phyloP scores from a whole-genome alignment of 2,329 filamentous ascomycete genomes.

The Diaporthe ampelina region DNA sequence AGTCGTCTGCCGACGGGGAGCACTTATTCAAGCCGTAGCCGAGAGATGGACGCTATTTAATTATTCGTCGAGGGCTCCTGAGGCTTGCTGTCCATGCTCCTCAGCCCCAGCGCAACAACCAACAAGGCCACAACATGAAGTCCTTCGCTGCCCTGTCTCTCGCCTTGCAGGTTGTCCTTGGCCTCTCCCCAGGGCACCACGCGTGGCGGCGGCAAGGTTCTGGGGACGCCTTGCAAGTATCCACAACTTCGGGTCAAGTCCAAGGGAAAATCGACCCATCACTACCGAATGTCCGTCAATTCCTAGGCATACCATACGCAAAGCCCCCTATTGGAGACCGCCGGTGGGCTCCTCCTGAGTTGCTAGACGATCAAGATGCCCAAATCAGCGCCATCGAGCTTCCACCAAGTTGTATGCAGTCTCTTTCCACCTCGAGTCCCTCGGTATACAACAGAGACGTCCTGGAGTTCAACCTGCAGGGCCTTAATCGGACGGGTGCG shows the following conservation, averaged over 20 bases:
- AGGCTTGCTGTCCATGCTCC: background rate
- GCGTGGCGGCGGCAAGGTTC: background rate
- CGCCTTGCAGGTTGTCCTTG: background rate
- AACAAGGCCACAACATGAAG: conserved; percentile 1
- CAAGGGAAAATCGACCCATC: conserved; percentile 5
- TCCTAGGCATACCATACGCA: conserved; percentile 33
- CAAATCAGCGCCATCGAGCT: conserved; percentile 16
- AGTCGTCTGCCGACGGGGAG: conserved; percentile 8
- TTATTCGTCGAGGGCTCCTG: background rate
- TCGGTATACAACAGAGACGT: conserved; percentile 22
- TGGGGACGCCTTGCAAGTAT: background rate
- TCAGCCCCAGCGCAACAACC: background rate
- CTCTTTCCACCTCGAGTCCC: conserved; percentile 13
- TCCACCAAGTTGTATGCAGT: conserved; percentile 18
- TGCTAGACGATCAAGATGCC: conserved; percentile 12
- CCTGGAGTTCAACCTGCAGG: conserved; percentile 14
- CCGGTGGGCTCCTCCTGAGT: conserved; percentile 34
- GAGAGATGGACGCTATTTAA: conserved; percentile 2
- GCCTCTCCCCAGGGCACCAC: background rate
- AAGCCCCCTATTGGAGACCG: conserved; percentile 33
- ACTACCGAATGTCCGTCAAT: conserved; percentile 16
- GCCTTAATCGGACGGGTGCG: background rate
- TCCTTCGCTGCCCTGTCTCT: background rate
- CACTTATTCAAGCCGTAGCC: background rate
- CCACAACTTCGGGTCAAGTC: background rate